Base-by-base conservation (phyloP, 129 eudicot species). In the Escallonia rubra region DNA sequence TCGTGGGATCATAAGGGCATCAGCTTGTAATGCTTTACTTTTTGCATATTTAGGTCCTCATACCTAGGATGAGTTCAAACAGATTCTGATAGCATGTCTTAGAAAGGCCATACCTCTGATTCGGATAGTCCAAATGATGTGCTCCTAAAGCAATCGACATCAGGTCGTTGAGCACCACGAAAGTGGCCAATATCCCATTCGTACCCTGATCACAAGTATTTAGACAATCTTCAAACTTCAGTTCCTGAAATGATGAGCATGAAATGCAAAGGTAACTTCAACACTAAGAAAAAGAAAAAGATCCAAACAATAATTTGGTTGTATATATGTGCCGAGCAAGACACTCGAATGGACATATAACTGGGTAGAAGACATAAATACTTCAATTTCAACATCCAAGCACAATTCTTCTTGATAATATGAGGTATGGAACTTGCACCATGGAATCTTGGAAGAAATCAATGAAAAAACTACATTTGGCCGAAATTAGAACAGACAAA, bases 121-220 rank as follows among this genome's bases (percentile, higher is more conserved):
- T 72, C 81, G 23, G 95, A 93, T 53, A 80, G 64, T 77, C 98
- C 98, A 79, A 86, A 89, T 0, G 96, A 76, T 43, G 98, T 93
- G 82, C 92, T 89, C 61, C 90, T 80, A 48, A 93, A 93, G 84
- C 96, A 89, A 57, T 93, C 98, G 9, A 93, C 98, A 38, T 89
- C 87, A 65, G 98, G 98, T 50, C 98, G 87, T 43, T 78, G 86
- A 41, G 96, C 96, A 58, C 96, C 98, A 67, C 67, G 72, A 73
- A 93, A 93, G 67, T 93, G 98, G 59, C 98, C 98, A 61, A 93
- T 78, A 75, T 93, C 98, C 98, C 98, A 93, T 79, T 93, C 98
- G 81, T 93, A 93, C 77, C 98, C 98, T 93, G 68, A 40, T 59
- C 62, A 65, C 57, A 76, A 80, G 61, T 55, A 67, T 52, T 38